These are phyloP conservation scores for Dryadomyces sulphureus DNA, from an alignment of 2,329 filamentous ascomycete genomes.

Conservation along the genomic window DNA sequence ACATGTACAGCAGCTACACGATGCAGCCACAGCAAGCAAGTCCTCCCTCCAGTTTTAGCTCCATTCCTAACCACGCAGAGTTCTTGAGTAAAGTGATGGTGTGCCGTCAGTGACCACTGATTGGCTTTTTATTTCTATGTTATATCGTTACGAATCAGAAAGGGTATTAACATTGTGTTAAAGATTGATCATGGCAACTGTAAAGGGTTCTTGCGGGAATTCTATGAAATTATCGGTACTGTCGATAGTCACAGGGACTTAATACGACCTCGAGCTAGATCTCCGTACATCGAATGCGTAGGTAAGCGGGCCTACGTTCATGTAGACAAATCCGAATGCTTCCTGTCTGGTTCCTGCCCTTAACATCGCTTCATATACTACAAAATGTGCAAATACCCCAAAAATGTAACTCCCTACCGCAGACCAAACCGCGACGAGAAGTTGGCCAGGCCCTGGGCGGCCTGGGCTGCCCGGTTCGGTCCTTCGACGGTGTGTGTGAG, in stretches of 20 bases:
- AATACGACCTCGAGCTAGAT: too few species aligned
- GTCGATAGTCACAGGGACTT: too few species aligned
- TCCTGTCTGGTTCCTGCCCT: neutral
- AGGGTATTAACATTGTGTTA: too few species aligned
- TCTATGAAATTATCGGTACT: too few species aligned
- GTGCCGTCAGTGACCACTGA: too few species aligned
- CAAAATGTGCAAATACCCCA: neutral
- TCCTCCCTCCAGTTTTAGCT: neutral
- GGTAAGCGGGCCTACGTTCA: too few species aligned
- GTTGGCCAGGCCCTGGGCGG: constrained; percentile 51
- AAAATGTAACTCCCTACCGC: neutral
- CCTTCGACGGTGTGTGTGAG: constrained; percentile 49
- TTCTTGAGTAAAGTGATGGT: too few species aligned
- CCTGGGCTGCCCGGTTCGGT: constrained; percentile 44
- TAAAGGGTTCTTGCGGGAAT: too few species aligned
- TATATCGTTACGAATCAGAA: too few species aligned
- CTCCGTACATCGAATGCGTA: too few species aligned
- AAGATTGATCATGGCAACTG: too few species aligned
- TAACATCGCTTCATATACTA: neutral
- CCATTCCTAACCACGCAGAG: neutral
- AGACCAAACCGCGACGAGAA: constrained; percentile 65
- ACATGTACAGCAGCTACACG: constrained; percentile 71
- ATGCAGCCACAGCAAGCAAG: constrained; percentile 60
- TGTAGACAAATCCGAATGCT: neutral
- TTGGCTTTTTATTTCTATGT: too few species aligned